Conservation (phyloP, 2,329 filamentous ascomycete genomes). For the Fusarium bactridioides region DNA sequence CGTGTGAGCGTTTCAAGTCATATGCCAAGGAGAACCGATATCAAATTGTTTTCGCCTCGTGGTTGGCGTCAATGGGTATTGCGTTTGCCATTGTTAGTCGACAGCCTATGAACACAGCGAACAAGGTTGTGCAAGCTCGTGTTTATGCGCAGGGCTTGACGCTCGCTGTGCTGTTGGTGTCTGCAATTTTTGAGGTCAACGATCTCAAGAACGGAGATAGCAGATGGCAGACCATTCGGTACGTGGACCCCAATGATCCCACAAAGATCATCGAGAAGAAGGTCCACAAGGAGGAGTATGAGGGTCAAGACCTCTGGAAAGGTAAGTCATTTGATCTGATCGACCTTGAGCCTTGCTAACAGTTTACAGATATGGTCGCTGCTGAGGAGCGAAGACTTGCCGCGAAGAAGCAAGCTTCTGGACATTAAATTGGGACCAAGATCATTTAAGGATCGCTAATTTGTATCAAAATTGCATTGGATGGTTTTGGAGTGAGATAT, state of each 20-base stretch:
- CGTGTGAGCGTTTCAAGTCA: constrained; percentile 67
- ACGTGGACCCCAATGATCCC: constrained; percentile 82
- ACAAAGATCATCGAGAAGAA: constrained; percentile 88
- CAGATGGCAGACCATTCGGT: constrained; percentile 83
- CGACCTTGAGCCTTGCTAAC: not conserved
- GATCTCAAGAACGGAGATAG: constrained; percentile 81
- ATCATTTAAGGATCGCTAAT: not conserved
- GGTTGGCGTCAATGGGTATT: constrained; percentile 82
- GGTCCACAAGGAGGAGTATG: constrained; percentile 85
- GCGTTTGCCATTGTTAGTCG: constrained; percentile 79
- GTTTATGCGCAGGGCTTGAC: constrained; percentile 93
- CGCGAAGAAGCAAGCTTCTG: constrained; percentile 46
- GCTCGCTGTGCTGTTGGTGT: constrained; percentile 81
- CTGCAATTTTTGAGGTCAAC: constrained; percentile 78
- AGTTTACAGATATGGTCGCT: constrained; percentile 76
- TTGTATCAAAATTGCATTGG: constrained; percentile 12
- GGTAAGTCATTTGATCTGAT: constrained; percentile 56
- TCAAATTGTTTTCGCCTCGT: constrained; percentile 82
- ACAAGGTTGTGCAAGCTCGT: constrained; percentile 94
- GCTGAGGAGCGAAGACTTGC: constrained; percentile 73
- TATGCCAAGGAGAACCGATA: constrained; percentile 87
- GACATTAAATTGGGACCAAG: not conserved
- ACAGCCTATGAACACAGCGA: constrained; percentile 74
- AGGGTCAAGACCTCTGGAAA: constrained; percentile 93
- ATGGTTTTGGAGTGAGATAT: not conserved